Conservation (phyloP, 78 protist species). For the Dictyostelium citrinum region DNA sequence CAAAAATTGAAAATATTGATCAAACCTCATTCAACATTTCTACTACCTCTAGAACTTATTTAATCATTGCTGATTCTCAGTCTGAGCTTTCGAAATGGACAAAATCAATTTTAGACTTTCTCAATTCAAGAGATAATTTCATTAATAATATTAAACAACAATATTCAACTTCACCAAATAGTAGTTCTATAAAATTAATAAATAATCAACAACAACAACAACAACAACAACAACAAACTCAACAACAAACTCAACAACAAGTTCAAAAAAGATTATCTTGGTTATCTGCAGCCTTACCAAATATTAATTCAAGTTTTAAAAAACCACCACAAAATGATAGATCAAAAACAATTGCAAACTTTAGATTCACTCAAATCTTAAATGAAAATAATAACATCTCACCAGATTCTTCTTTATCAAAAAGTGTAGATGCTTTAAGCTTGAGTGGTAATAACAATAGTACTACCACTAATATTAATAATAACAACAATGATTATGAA, state of each 20-base stretch:
- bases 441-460: neutral
- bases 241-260: neutral
- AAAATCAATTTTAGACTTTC: neutral
- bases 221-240: neutral
- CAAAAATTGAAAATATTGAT: constrained; percentile 38
- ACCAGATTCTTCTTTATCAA: neutral
- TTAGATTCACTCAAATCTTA: neutral
- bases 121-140: neutral
- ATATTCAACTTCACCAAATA: neutral
- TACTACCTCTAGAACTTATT: constrained; percentile 32
- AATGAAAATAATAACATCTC: neutral
- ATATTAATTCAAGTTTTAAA: neutral
- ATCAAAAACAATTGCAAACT: constrained; percentile 11
- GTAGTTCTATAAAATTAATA: neutral
- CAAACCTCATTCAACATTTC: constrained; percentile 3
- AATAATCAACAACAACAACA: neutral
- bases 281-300: neutral
- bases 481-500: neutral
- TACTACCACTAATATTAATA: too few relatives aligned
- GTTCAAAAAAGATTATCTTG: neutral
- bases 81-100: constrained; percentile 21
- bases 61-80: constrained; percentile 38
- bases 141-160: constrained; percentile 11
- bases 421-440: neutral
- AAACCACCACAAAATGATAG: neutral